Evolutionary conservation across 2,329 filamentous ascomycete species (phyloP).

Genomic region (Arthrocladium fulminans): DNA sequence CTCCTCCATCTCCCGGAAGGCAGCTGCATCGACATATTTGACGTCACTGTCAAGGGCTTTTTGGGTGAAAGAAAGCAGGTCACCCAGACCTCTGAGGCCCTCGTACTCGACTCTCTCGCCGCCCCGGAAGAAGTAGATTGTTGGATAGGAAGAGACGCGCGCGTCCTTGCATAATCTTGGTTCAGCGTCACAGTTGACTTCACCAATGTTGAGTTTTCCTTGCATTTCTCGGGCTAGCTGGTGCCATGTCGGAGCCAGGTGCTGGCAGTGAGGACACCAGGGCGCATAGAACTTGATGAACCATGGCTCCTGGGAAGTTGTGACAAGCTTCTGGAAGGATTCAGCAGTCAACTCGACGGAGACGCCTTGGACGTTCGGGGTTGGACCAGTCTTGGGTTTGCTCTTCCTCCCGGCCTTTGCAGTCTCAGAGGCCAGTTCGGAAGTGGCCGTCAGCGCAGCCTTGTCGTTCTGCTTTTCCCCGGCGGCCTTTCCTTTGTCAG

Average conservation of each 20-base stretch:
- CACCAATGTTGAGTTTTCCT: slow-evolving; percentile 79
- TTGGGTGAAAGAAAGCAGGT: slow-evolving; percentile 77
- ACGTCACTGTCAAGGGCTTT: slow-evolving; percentile 76
- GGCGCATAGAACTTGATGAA: slow-evolving; percentile 98
- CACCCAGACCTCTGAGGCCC: slow-evolving; percentile 82
- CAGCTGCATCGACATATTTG: slow-evolving; percentile 65
- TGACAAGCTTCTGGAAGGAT: slow-evolving; percentile 76
- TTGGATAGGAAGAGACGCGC: slow-evolving; percentile 69
- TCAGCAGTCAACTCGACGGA: slow-evolving; percentile 72
- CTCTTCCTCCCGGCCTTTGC: slow-evolving; percentile 41
- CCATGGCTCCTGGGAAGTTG: slow-evolving; percentile 83
- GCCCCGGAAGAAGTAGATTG: slow-evolving; percentile 84
- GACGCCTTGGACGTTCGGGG: slow-evolving; percentile 65
- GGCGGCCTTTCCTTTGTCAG: slow-evolving; percentile 30
- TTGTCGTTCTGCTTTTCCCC: slow-evolving; percentile 37
- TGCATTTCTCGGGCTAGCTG: slow-evolving; percentile 88
- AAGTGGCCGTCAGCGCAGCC: slow-evolving; percentile 29
- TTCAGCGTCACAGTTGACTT: slow-evolving; percentile 90
- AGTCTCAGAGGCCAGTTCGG: slow-evolving; percentile 19
- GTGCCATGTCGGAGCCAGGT: slow-evolving; percentile 80
- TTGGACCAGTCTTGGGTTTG: slow-evolving; percentile 42
- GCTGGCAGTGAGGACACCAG: slow-evolving; percentile 94
- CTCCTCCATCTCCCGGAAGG: slow-evolving; percentile 75
- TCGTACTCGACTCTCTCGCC: slow-evolving; percentile 89
- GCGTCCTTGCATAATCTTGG: slow-evolving; percentile 87